Evolutionary conservation across 345 rosid genomes (phyloP).

Genomic region (Eucalyptus viminalis): DNA sequence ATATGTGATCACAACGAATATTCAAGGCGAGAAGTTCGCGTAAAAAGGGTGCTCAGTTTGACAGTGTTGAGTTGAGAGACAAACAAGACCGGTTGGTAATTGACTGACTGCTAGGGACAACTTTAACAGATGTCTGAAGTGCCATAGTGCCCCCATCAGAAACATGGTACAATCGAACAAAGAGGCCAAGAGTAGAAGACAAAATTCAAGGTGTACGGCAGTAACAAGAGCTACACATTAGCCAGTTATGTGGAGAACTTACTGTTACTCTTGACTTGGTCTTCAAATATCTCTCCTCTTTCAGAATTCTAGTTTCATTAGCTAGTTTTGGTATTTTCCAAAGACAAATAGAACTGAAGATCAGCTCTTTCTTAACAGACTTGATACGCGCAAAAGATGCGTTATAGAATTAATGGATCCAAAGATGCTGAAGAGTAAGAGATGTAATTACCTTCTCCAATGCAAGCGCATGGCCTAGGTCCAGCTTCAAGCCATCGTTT

Average conservation of each 20-base stretch:
- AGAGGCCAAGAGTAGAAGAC: background rate
- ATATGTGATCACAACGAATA: background rate
- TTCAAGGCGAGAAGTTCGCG: background rate
- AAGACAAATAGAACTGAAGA: background rate
- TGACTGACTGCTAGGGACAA: background rate
- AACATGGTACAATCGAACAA: background rate
- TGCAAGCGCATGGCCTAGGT: slow-evolving; percentile 60
- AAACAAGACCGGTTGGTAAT: background rate
- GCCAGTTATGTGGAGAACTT: background rate
- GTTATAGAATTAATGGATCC: background rate
- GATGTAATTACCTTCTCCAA: slow-evolving; percentile 57
- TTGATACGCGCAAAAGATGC: background rate
- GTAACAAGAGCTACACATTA: background rate
- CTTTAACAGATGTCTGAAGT: background rate
- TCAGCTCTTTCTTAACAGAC: background rate
- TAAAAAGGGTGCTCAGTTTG: background rate
- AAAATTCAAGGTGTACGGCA: background rate
- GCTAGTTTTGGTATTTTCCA: background rate
- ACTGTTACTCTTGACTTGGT: background rate
- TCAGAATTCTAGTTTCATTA: background rate
- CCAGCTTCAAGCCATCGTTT: slow-evolving; percentile 72
- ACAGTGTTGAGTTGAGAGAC: background rate
- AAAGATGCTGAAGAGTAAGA: background rate
- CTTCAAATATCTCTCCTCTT: background rate
- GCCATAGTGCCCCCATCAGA: background rate